Evolutionary conservation across 2,329 filamentous ascomycete species (phyloP).

Genomic region (Venturia aucupariae): DNA sequence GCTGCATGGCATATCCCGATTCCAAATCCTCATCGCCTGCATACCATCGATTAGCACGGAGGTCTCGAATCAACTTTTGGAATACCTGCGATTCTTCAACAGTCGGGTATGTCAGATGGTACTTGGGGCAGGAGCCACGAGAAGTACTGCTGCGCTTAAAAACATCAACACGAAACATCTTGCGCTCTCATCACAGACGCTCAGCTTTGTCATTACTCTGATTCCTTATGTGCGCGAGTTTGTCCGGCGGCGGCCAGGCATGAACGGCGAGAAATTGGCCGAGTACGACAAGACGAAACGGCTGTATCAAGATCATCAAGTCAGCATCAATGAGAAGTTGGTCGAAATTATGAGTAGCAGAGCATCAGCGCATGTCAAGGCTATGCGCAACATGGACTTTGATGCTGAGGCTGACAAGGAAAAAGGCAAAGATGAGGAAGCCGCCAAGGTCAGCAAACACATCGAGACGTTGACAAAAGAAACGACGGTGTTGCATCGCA

Average conservation of each 20-base stretch:
- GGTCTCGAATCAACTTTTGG: conserved; percentile 67
- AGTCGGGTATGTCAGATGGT: conserved; percentile 94
- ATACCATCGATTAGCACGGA: conserved; percentile 87
- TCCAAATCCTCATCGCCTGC: conserved; percentile 70
- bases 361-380: conserved; percentile 62
- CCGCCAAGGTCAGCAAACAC: conserved; percentile 50
- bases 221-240: conserved; percentile 90
- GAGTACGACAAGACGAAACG: conserved; percentile 86
- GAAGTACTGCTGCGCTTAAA: conserved; percentile 70
- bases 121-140: conserved; percentile 83
- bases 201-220: conserved; percentile 78
- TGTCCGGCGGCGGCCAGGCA: conserved; percentile 60
- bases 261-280: conserved; percentile 47
- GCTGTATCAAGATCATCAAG: conserved; percentile 79
- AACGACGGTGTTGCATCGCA: conserved; percentile 73
- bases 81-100: conserved; percentile 89
- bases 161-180: conserved; percentile 96
- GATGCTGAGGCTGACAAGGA: conserved; percentile 36
- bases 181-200: conserved; percentile 78
- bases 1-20: conserved; percentile 70
- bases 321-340: conserved; percentile 83
- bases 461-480: conserved; percentile 86
- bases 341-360: conserved; percentile 85
- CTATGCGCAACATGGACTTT: conserved; percentile 69
- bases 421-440: conserved; percentile 20